Conservation (phyloP, 2,329 filamentous ascomycete species). For the Akanthomyces muscarius region DNA sequence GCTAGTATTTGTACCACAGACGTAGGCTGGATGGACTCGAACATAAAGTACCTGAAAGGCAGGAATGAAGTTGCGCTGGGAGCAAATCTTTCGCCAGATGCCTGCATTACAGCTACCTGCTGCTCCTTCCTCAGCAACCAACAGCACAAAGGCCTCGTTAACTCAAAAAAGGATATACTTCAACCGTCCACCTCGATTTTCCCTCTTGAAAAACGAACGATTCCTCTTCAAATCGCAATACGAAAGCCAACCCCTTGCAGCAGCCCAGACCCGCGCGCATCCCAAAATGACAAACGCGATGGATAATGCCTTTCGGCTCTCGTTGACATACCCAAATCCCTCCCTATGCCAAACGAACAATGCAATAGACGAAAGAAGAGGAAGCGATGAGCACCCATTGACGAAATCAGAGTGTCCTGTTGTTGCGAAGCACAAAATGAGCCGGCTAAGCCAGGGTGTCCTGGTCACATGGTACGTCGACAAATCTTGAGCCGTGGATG, state of each 20-base stretch:
- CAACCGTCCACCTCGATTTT: neutral
- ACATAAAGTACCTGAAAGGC: neutral
- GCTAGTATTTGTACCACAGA: constrained; percentile 10
- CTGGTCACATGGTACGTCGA: constrained; percentile 20
- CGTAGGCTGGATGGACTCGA: neutral
- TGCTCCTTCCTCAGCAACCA: neutral
- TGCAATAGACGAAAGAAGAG: neutral
- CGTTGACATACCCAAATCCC: constrained; percentile 33
- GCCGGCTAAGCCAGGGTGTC: constrained; percentile 7
- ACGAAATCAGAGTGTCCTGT: neutral
- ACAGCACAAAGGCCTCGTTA: neutral
- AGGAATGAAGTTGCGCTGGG: neutral
- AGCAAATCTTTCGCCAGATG: neutral
- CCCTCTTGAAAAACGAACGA: neutral
- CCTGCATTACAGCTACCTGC: neutral
- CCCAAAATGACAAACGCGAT: constrained; percentile 7
- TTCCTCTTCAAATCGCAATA: neutral
- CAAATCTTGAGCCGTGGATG: neutral
- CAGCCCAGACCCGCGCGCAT: too few relatives aligned
- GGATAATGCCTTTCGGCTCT: constrained; percentile 21
- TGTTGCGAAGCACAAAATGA: constrained; percentile 1
- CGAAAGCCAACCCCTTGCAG: neutral
- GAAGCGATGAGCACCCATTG: constrained; percentile 8
- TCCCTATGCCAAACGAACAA: constrained; percentile 23
- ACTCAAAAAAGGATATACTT: neutral